These are phyloP conservation scores for Theileria annulata DNA, from an alignment of 169 alveolate genomes.

Conservation along the genomic window DNA sequence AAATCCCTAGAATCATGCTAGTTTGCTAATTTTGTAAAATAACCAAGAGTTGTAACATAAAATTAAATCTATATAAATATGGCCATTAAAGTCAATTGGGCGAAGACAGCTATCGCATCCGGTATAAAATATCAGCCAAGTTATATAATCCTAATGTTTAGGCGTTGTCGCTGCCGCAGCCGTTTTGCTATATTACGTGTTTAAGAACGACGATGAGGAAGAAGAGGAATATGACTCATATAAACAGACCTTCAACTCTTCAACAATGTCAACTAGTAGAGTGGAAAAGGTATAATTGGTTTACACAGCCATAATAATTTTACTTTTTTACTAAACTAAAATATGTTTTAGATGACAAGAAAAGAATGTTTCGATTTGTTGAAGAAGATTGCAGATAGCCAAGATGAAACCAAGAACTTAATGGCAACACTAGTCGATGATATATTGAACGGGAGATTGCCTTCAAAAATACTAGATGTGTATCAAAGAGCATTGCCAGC, in stretches of 20 bases:
- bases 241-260: slow-evolving; percentile 19
- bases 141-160: neutral
- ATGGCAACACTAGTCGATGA: slow-evolving; percentile 63
- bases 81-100: slow-evolving; percentile 29
- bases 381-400: slow-evolving; percentile 69
- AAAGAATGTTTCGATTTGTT: slow-evolving; percentile 68
- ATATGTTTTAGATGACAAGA: slow-evolving; percentile 70
- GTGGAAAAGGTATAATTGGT: neutral
- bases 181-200: slow-evolving; percentile 24
- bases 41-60: slow-evolving; percentile 1
- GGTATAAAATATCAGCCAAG: slow-evolving; percentile 21
- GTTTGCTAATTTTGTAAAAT: neutral
- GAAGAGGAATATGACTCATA: slow-evolving; percentile 47
- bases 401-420: slow-evolving; percentile 72
- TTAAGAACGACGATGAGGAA: slow-evolving; percentile 38
- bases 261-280: slow-evolving; percentile 22
- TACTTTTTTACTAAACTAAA: too few relatives aligned
- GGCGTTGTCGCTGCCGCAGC: slow-evolving; percentile 49
- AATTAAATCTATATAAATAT: neutral
- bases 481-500: slow-evolving; percentile 48
- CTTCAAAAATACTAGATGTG: slow-evolving; percentile 34
- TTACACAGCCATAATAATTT: neutral
- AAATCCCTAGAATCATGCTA: neutral
- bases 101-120: slow-evolving; percentile 37
- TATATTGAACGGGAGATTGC: slow-evolving; percentile 44